Conservation (phyloP, 257 asterid species). For the Jacaranda copaia region DNA sequence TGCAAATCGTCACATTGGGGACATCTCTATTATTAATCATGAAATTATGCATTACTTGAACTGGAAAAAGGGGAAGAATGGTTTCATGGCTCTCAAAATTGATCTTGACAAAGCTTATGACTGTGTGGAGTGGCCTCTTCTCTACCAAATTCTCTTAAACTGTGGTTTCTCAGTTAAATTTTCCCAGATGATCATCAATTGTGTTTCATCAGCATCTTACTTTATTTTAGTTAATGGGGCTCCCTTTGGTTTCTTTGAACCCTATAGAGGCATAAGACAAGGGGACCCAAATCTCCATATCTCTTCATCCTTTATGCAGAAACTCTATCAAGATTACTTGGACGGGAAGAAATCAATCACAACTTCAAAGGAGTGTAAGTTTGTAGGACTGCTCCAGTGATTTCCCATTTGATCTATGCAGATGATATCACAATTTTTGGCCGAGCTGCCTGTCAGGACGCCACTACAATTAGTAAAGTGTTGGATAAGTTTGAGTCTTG, state of each 20-base stretch:
- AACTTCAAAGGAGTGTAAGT: neutral
- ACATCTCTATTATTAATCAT: neutral
- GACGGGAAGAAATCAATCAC: neutral
- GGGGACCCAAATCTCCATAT: too few species aligned
- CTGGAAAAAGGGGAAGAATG: neutral
- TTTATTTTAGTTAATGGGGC: too few species aligned
- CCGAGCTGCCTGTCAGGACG: neutral
- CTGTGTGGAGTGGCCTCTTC: neutral
- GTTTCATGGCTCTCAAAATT: neutral
- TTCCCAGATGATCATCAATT: too few species aligned
- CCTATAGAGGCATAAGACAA: too few species aligned
- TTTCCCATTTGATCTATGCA: neutral
- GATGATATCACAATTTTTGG: neutral
- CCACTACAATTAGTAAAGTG: too few species aligned
- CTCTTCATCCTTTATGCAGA: too few species aligned
- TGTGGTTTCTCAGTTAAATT: neutral
- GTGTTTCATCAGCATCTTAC: neutral
- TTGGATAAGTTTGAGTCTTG: too few species aligned
- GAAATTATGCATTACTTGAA: neutral
- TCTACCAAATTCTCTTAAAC: neutral
- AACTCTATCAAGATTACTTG: too few species aligned
- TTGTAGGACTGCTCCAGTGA: neutral
- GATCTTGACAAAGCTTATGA: neutral
- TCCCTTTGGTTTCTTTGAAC: too few species aligned
- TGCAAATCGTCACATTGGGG: neutral